Evolutionary conservation across 805 yeast species (phyloP), one percentile per base, ranked within the genome.

Genomic region (Teunomyces funiuensis): DNA sequence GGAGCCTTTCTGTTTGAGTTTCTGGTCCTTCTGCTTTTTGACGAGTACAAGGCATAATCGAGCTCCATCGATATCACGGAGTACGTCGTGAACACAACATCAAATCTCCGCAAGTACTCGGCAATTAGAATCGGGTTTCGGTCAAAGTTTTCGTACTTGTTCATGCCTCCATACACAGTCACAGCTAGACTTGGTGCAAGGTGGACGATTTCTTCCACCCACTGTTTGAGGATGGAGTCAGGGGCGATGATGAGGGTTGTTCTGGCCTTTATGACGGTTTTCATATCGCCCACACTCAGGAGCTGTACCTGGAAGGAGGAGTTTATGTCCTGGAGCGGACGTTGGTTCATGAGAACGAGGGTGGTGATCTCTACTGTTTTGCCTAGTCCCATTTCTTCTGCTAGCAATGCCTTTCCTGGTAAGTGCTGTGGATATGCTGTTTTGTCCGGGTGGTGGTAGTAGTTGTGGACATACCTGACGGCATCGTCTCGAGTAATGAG

Each of bases 381-480:
- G 0, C 99, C 99, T 6, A 93, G 72, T 0, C 99, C 99, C 99
- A 93, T 93, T 61, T 93, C 99, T 54, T 91, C 99, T 1, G 93
- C 85, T 25, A 93, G 60, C 6, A 93, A 65, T 0, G 95, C 97
- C 38, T 74, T 71, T 0, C 77, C 82, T 2, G 79, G 66, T 49
- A 75, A 45, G 39, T 50, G 44, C 54, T 53, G 45, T 39, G 63
- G 60, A 43, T 52, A 41, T 52, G 55, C 19, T 42, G 58, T 28
- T 28, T 44, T 39, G 44, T 54, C 43, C 19, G 55, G 18, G 15
- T 52, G 41, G 10, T 50, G 29, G 51, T 58, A 38, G 39, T 65
- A 48, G n/a, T 65, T 41, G 38, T 63, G 26, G 37, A 70, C 39
- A 25, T 45, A 61, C 30, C 31, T 19, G 17, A 44, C 39, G 3